Conservation (phyloP, 2,329 filamentous ascomycete genomes). For the Phyllosticta citribraziliensis region DNA sequence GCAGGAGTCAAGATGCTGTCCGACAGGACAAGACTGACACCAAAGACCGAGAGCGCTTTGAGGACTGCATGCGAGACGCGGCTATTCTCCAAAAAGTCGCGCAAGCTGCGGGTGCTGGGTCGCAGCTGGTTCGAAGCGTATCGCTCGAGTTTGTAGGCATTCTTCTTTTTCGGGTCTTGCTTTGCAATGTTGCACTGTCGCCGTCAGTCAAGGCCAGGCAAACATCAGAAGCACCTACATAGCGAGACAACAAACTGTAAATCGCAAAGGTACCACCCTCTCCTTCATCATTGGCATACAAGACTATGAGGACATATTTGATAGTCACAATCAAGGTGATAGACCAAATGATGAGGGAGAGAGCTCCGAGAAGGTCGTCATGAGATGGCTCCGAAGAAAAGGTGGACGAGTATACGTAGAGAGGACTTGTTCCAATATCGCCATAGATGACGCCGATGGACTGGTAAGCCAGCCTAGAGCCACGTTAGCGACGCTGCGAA, state of each 20-base stretch:
- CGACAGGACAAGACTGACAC: conserved; percentile 58
- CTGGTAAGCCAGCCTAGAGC: conserved; percentile 49
- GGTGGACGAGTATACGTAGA: conserved; percentile 62
- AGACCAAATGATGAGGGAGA: conserved; percentile 62
- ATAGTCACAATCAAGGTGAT: conserved; percentile 59
- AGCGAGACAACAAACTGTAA: conserved; percentile 52
- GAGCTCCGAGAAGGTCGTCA: conserved; percentile 51
- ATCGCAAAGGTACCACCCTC: conserved; percentile 61
- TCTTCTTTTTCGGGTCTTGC: conserved; percentile 44
- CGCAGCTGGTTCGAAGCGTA: conserved; percentile 48
- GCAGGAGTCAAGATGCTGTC: conserved; percentile 60
- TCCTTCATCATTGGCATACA: conserved; percentile 59
- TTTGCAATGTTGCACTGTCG: conserved; percentile 49
- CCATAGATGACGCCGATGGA: conserved; percentile 59
- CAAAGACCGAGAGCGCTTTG: conserved; percentile 54
- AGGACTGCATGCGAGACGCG: conserved; percentile 42
- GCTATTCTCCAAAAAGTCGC: conserved; percentile 50
- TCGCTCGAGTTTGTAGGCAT: conserved; percentile 49
- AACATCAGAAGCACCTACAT: conserved; percentile 30
- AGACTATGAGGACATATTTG: conserved; percentile 58
- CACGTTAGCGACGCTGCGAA: conserved; percentile 1
- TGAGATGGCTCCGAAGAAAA: conserved; percentile 48
- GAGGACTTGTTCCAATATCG: conserved; percentile 57
- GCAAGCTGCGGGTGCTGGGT: conserved; percentile 41
- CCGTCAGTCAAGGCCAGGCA: background rate